These are phyloP conservation scores for Amaranthus palmeri DNA, from an alignment of 148 eudicot species.

Conservation along the genomic window DNA sequence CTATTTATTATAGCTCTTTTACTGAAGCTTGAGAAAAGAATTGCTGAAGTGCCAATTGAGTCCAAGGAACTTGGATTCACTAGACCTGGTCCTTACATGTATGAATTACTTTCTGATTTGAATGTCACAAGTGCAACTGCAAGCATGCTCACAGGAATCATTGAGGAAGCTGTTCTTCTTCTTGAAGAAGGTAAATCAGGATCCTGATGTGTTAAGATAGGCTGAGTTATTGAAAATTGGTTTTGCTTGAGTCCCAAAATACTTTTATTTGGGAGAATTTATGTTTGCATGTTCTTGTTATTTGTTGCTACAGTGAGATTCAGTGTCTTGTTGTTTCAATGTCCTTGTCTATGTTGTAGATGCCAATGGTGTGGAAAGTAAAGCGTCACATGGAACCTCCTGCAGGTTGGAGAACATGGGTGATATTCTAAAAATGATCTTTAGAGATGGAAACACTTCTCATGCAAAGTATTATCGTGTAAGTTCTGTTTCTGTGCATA, in stretches of 20 bases:
- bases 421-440: conserved; percentile 67
- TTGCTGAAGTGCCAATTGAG: conserved; percentile 80
- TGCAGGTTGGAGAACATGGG: conserved; percentile 79
- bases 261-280: conserved; percentile 1
- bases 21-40: conserved; percentile 89
- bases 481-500: conserved; percentile 29
- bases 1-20: conserved; percentile 63
- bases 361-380: conserved; percentile 44
- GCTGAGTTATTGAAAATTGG: not conserved
- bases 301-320: not conserved
- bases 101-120: conserved; percentile 75
- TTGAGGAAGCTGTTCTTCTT: conserved; percentile 77
- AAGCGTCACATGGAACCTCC: conserved; percentile 50
- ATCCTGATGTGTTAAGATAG: not conserved
- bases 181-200: conserved; percentile 83
- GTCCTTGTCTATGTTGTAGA: conserved; percentile 32
- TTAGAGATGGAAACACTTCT: conserved; percentile 64
- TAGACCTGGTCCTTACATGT: conserved; percentile 89
- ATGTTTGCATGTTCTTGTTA: not conserved
- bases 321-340: not conserved
- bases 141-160: conserved; percentile 56
- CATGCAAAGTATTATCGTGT: conserved; percentile 93
- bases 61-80: conserved; percentile 91
- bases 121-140: conserved; percentile 64
- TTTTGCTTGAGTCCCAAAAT: not conserved